Evolutionary conservation across 2,329 filamentous ascomycete genomes (phyloP).

Genomic region (Fusarium sacchari): DNA sequence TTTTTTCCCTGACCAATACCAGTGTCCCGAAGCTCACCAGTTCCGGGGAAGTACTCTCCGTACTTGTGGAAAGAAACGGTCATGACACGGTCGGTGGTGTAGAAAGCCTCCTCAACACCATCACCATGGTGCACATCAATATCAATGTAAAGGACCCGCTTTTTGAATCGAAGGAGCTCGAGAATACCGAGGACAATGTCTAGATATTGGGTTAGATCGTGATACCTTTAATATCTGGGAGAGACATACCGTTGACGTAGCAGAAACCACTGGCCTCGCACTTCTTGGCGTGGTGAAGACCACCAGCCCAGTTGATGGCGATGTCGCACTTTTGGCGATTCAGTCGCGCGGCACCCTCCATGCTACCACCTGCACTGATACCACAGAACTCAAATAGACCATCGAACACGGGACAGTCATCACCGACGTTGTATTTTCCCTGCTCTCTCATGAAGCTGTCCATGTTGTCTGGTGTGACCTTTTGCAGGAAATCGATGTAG

Average conservation of each 20-base stretch:
- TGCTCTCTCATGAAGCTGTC: slow-evolving; percentile 92
- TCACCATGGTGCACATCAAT: slow-evolving; percentile 96
- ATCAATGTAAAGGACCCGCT: slow-evolving; percentile 97
- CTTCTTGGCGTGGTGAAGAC: slow-evolving; percentile 97
- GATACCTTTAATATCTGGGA: background rate
- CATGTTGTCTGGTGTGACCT: slow-evolving; percentile 99
- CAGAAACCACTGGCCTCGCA: slow-evolving; percentile 96
- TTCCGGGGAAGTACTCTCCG: slow-evolving; percentile 94
- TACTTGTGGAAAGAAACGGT: slow-evolving; percentile 97
- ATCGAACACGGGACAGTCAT: slow-evolving; percentile 97
- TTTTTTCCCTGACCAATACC: slow-evolving; percentile 89
- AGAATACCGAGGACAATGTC: slow-evolving; percentile 96
- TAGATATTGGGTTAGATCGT: slow-evolving; percentile 52
- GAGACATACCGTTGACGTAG: slow-evolving; percentile 88
- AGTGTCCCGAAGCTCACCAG: slow-evolving; percentile 85
- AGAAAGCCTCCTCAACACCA: slow-evolving; percentile 92
- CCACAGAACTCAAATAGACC: slow-evolving; percentile 97
- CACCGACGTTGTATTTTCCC: slow-evolving; percentile 91
- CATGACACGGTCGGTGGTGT: slow-evolving; percentile 91
- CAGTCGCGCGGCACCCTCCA: slow-evolving; percentile 91
- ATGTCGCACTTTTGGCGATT: slow-evolving; percentile 95
- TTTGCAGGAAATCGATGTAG: slow-evolving; percentile 94
- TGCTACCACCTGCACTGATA: slow-evolving; percentile 91
- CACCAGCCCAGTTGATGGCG: slow-evolving; percentile 97
- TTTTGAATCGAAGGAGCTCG: slow-evolving; percentile 88